These are phyloP conservation scores for Antitrichia curtipendula DNA, from an alignment of 225 moss, liverwort and hornwort species.

Conservation along the genomic window DNA sequence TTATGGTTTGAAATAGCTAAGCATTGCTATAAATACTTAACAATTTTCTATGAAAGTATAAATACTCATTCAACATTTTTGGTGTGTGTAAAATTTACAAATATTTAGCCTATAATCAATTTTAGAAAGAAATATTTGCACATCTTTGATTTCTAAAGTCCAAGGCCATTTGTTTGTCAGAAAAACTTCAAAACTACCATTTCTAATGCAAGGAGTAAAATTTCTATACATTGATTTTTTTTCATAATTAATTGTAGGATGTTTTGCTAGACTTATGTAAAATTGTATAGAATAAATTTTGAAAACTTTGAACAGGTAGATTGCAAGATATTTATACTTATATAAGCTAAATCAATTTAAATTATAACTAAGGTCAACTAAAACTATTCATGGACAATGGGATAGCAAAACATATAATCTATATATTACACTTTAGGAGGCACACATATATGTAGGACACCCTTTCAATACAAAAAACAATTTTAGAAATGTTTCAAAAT, in stretches of 20 bases:
- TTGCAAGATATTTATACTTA: background rate
- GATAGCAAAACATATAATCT: background rate
- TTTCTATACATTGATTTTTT: background rate
- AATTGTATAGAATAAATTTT: background rate
- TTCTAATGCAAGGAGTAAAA: background rate
- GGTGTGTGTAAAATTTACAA: too few relatives aligned
- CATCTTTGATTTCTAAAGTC: rapidly evolving
- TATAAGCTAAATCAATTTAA: background rate
- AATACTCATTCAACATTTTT: background rate
- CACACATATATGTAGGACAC: background rate
- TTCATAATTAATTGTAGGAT: rapidly evolving
- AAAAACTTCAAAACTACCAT: background rate
- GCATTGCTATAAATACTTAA: background rate
- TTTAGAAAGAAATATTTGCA: background rate
- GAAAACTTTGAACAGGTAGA: background rate
- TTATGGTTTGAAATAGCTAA: background rate
- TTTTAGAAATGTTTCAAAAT: background rate
- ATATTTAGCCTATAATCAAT: background rate
- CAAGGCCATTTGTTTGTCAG: background rate
- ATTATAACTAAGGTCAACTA: background rate
- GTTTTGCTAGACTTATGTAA: background rate
- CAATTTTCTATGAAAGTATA: background rate
- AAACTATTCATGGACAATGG: background rate
- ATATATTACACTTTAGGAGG: background rate
- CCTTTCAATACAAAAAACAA: background rate